Evolutionary conservation across 306 rosid genomes (phyloP).

Genomic region (Prosopis cineraria): DNA sequence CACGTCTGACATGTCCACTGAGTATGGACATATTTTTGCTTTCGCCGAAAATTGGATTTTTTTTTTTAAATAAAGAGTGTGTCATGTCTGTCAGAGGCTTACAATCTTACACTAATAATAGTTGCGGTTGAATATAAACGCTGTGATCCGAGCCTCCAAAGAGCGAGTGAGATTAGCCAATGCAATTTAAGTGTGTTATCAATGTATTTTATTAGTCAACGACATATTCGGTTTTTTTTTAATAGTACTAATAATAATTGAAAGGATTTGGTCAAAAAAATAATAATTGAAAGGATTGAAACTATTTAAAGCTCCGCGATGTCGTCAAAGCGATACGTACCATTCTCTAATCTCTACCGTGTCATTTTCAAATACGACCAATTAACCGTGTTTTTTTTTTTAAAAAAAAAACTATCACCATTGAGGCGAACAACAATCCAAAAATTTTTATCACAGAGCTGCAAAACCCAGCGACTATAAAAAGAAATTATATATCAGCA

Average conservation of each 20-base stretch:
- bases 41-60: background rate
- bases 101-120: slow-evolving; percentile 11
- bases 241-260: background rate
- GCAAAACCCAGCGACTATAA: background rate
- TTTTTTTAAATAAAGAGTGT: background rate
- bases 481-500: background rate
- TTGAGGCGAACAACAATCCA: background rate
- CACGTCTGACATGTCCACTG: background rate
- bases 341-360: background rate
- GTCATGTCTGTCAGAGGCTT: background rate
- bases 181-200: background rate
- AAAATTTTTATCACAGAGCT: too few relatives aligned
- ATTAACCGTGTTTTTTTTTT: background rate
- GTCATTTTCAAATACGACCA: slow-evolving; percentile 11
- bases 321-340: slow-evolving; percentile 12
- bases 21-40: slow-evolving; percentile 4
- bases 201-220: slow-evolving; percentile 33
- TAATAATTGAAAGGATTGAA: too few relatives aligned
- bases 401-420: background rate
- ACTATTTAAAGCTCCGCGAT: slow-evolving; percentile 19
- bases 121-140: slow-evolving; percentile 14
- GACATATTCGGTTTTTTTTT: background rate
- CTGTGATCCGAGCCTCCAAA: background rate
- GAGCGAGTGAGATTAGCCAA: background rate
- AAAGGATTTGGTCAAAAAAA: too few relatives aligned